Evolutionary conservation across 345 rosid species (phyloP).

Genomic region (Rhodamnia argentea): DNA sequence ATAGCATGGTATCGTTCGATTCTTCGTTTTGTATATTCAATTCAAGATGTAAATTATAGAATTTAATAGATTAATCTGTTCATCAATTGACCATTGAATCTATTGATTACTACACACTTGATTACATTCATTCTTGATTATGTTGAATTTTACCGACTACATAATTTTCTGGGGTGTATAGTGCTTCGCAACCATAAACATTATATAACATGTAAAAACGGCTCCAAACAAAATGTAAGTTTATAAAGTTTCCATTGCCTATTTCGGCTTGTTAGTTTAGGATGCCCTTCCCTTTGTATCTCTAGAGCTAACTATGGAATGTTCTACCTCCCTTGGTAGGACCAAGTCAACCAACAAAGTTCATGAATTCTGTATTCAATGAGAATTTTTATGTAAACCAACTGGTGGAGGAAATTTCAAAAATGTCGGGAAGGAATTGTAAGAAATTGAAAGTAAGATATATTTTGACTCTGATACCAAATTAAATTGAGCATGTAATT

Average conservation of each 20-base stretch:
- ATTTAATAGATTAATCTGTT: not conserved
- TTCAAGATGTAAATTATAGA: not conserved
- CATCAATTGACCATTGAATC: not conserved
- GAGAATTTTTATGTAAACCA: not conserved
- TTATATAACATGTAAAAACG: not conserved
- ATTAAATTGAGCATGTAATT: not conserved
- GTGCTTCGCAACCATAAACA: not conserved
- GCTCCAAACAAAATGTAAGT: not conserved
- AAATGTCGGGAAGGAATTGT: not conserved
- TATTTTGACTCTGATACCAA: not conserved
- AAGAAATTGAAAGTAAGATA: not conserved
- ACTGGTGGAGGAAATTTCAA: not conserved
- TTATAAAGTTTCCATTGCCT: not conserved
- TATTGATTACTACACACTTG: not conserved
- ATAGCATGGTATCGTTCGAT: not conserved
- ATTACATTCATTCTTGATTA: not conserved
- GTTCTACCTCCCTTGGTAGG: not conserved
- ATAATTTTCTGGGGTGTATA: not conserved
- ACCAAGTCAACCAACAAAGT: not conserved
- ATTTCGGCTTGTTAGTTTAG: not conserved
- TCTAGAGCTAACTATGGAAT: not conserved
- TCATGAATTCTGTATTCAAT: not conserved
- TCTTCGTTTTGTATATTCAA: not conserved
- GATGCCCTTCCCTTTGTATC: not conserved
- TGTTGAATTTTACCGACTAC: not conserved